Conservation (phyloP, 345 rosid genomes). For the Syzygium jambos region DNA sequence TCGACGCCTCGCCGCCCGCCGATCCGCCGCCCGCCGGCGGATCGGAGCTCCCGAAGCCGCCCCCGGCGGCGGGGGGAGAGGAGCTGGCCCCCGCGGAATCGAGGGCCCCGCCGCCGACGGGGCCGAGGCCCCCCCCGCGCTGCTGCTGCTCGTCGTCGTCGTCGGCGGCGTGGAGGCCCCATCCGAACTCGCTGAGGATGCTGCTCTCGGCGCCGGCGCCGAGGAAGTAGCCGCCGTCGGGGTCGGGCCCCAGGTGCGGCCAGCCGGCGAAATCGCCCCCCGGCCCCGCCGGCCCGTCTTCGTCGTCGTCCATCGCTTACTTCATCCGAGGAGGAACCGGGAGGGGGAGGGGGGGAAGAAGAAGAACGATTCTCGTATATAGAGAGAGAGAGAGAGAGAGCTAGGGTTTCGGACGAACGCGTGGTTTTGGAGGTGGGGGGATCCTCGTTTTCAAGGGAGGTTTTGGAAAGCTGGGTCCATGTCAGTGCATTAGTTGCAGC, state of each 20-base stretch:
- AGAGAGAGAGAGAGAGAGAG: not conserved
- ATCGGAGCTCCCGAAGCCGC: constrained; percentile 13
- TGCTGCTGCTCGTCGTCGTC: not conserved
- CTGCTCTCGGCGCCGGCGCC: constrained; percentile 24
- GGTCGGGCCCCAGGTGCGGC: constrained; percentile 29
- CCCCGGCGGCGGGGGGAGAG: not conserved
- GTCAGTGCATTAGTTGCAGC: not conserved
- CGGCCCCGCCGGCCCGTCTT: not conserved
- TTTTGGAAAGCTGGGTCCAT: too few relatives aligned
- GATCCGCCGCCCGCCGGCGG: not conserved
- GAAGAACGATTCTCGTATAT: not conserved
- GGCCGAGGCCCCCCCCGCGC: not conserved
- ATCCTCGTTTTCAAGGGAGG: too few relatives aligned
- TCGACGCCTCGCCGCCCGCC: constrained; percentile 11
- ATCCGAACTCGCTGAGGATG: constrained; percentile 54
- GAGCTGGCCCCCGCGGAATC: not conserved
- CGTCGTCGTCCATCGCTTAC: not conserved
- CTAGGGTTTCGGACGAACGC: not conserved
- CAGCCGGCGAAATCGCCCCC: not conserved
- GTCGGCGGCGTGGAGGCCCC: constrained; percentile 34
- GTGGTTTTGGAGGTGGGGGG: not conserved
- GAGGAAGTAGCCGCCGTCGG: constrained; percentile 38
- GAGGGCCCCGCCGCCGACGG: not conserved
- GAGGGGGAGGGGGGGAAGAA: not conserved
- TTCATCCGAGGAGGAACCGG: not conserved